Evolutionary conservation across 768 basidiomycete genomes (phyloP).

Genomic region (Mycena chlorophos): DNA sequence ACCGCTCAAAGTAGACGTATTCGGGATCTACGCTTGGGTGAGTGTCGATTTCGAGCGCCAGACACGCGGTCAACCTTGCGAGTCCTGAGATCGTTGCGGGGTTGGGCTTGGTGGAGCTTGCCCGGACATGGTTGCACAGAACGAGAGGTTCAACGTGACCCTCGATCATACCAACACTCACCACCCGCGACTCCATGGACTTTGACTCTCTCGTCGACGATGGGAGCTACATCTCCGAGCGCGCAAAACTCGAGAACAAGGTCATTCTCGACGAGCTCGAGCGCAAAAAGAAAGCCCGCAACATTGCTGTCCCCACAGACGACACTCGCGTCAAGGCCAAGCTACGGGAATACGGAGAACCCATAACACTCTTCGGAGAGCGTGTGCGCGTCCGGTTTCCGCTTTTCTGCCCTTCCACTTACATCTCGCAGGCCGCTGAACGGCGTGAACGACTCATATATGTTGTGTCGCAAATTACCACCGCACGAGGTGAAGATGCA

Average conservation of each 20-base stretch:
- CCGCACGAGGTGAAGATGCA: slow-evolving; percentile 79
- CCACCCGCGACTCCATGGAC: slow-evolving; percentile 68
- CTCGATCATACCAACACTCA: not conserved
- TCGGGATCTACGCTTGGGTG: slow-evolving; percentile 33
- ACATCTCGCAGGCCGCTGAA: slow-evolving; percentile 88
- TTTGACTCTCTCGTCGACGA: slow-evolving; percentile 77
- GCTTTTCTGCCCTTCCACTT: slow-evolving; percentile 1
- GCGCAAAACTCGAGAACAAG: slow-evolving; percentile 78
- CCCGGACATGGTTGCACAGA: slow-evolving; percentile 1
- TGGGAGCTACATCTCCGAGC: slow-evolving; percentile 71
- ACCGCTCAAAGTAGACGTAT: slow-evolving; percentile 96
- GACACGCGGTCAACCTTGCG: slow-evolving; percentile 25
- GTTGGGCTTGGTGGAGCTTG: slow-evolving; percentile 20
- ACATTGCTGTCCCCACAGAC: slow-evolving; percentile 94
- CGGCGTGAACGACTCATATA: slow-evolving; percentile 93
- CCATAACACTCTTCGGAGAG: slow-evolving; percentile 97
- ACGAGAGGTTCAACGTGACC: not conserved
- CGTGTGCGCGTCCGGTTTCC: slow-evolving; percentile 59
- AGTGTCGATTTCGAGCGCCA: not conserved
- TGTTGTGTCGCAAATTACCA: slow-evolving; percentile 90
- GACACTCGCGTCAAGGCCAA: slow-evolving; percentile 89
- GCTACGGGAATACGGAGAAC: slow-evolving; percentile 91
- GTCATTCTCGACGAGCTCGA: slow-evolving; percentile 95
- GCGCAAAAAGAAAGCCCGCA: slow-evolving; percentile 92
- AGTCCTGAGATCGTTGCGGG: slow-evolving; percentile 31